Base-by-base conservation (phyloP, 768 basidiomycete genomes). In the Suillus subalutaceus region DNA sequence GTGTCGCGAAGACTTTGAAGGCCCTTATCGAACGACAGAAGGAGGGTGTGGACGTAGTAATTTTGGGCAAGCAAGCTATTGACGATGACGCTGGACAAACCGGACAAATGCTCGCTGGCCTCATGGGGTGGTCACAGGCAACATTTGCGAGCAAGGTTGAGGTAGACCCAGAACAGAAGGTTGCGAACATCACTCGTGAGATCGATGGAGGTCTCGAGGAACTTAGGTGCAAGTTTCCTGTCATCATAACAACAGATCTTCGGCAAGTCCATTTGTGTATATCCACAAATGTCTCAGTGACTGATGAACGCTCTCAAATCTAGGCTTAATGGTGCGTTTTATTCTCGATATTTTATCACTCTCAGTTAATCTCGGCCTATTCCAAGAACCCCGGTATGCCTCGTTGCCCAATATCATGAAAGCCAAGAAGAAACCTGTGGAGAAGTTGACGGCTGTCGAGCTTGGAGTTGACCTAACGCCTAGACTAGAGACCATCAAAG, bases 391-490 rank as follows among this genome's bases (percentile, higher is more conserved):
- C 0, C 91, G 97, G 70, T 99, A 97, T 73, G 97, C 97, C 0
- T 95, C 96, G n/a, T 78, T 99, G 66, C 94, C 95, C 4, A 96
- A 94, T 71, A 97, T 97, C 78, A 97, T 97, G 94, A 96, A 97
- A 79, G 97, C 97, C n/a, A 99, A 98, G 85, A 99, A 98, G 86
- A 99, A 99, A 82, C 90, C 92, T 16, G 79, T 98, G 52, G 90
- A 96, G 79, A 95, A 93, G 74, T 72, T 97, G 62, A 86, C 86
- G 18, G 83, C 94, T 1, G 81, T 83, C 30, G 94, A 96, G 70
- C 88, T 99, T 30, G 88, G 89, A 8, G 82, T 98, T 30, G 94
- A 99, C 80, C 85, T 94, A 63, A 85, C 88, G 0, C 94, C 95
- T 18, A 84, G 86, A 40, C 80, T 99, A 35, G 93, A 97, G 81